A percentile compares a stretch with the other conserved stretches of the same genome.
Conservation (phyloP, 805 yeast genomes). For the Pichia cephalocereana region DNA sequence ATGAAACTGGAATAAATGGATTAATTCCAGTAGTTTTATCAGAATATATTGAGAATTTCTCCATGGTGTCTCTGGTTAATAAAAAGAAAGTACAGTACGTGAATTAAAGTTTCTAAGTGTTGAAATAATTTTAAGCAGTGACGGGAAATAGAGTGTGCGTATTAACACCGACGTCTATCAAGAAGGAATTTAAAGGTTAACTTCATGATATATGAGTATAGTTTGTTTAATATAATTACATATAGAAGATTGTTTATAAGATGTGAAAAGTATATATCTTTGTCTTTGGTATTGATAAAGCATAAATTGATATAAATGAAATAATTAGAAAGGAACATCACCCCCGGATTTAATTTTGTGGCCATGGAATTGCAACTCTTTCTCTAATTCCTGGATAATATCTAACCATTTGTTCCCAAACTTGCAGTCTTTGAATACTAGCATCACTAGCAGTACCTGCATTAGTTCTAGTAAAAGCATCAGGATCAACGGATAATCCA, state of each 20-base stretch:
- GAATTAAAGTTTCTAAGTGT: too few relatives aligned
- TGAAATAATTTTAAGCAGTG: too few relatives aligned
- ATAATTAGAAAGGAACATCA: not conserved
- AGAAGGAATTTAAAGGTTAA: too few relatives aligned
- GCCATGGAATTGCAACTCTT: slow-evolving; percentile 22
- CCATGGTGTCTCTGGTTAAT: slow-evolving; percentile 37
- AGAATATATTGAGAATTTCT: slow-evolving; percentile 74
- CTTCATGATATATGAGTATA: too few relatives aligned
- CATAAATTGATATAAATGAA: too few relatives aligned
- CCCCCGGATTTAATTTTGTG: slow-evolving; percentile 8
- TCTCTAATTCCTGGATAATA: slow-evolving; percentile 25
- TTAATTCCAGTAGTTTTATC: slow-evolving; percentile 92
- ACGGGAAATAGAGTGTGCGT: too few relatives aligned
- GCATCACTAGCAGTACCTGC: slow-evolving; percentile 2
- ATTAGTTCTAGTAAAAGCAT: slow-evolving; percentile 48
- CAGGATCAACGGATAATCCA: slow-evolving; percentile 79
- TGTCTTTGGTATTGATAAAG: too few relatives aligned
- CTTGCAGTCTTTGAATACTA: slow-evolving; percentile 44
- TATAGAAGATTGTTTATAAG: too few relatives aligned
- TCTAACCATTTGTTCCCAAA: slow-evolving; percentile 24
- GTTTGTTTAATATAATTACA: too few relatives aligned
- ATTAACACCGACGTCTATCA: too few relatives aligned
- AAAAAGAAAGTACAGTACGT: not conserved
- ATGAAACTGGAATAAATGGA: slow-evolving; percentile 62
- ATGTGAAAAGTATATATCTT: too few relatives aligned